Evolutionary conservation across 2,329 filamentous ascomycete genomes (phyloP).

Genomic region (Monilinia aucupariae): DNA sequence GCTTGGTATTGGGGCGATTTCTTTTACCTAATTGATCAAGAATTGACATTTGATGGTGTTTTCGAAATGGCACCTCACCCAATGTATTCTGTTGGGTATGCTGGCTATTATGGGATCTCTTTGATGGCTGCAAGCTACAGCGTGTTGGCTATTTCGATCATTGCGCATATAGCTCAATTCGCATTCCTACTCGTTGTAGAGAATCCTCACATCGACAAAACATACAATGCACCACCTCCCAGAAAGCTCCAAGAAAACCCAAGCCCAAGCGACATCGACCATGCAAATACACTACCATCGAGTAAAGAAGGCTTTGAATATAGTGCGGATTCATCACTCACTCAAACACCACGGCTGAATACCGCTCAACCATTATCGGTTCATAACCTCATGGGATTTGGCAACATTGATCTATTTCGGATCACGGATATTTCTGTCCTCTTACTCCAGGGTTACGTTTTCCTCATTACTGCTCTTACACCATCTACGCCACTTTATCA

Average conservation of each 20-base stretch:
- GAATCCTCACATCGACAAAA: conserved; percentile 97
- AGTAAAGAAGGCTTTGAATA: conserved; percentile 36
- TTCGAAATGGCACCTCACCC: conserved; percentile 99
- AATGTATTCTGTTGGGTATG: conserved; percentile 98
- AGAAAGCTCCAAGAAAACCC: conserved; percentile 43
- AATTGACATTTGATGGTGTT: conserved; percentile 95
- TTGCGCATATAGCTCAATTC: conserved; percentile 91
- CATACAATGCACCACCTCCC: conserved; percentile 84
- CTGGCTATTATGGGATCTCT: conserved; percentile 96
- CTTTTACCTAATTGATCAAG: conserved; percentile 97
- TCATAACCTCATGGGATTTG: conserved; percentile 76
- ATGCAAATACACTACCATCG: conserved; percentile 34
- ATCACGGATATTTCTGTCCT: conserved; percentile 78
- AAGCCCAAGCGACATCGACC: conserved; percentile 34
- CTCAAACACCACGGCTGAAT: conserved; percentile 31
- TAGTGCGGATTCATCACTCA: conserved; percentile 16
- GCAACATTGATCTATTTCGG: conserved; percentile 83
- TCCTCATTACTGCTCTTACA: conserved; percentile 66
- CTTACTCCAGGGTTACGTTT: conserved; percentile 69
- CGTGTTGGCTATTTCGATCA: conserved; percentile 92
- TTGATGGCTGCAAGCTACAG: conserved; percentile 98
- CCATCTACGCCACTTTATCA: conserved; percentile 73
- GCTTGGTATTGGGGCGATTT: conserved; percentile 99
- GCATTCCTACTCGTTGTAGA: conserved; percentile 87
- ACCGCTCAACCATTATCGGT: conserved; percentile 58